Base-by-base conservation (phyloP, 2,329 filamentous ascomycete genomes). In the Trichoderma sp. region DNA sequence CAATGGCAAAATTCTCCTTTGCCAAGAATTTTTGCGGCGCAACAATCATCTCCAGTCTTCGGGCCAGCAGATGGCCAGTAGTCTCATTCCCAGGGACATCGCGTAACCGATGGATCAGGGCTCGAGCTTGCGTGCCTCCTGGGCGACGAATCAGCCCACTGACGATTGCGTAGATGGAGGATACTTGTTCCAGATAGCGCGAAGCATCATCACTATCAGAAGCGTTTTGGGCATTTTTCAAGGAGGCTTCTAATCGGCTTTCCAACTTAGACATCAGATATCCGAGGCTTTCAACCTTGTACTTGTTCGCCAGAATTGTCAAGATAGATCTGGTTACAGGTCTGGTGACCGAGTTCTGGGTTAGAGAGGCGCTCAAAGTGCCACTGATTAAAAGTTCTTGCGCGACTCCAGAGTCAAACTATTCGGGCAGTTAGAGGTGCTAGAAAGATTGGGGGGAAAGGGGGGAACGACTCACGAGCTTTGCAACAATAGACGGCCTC, bases 251-350 rank as follows among this genome's bases (percentile, higher is more conserved):
- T 7, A 79, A 70, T 12, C 74, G 75, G 23, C 77, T 71, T 68
- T 81, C 78, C 1, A 82, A 63, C 9, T 73, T 69, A 4, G 73
- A 17, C 47, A 81, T 75, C 5, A 82, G 72, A 6, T 73, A 71
- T 8, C 73, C 73, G 7, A 77, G 64, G 7, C 74, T 78, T 73
- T 83, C 83, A 20, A 82, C 77, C 39, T 80, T 80, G 75, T 82
- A 81, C 73, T 85, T 86, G 75, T 86, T 86, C 63, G 83, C 80
- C 32, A 86, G 74, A 4, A 83, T 78, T 3, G 81, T 80, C 12
- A 85, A 76, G 12, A 85, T 81, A 0, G 80, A 80, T 32, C 79
- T 75, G 15, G 76, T 76, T 67, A 78, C 80, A 72, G 78, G 73
- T 74, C 76, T 72, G 43, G 74, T 74, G 30, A 75, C 72, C 6